Base-by-base conservation (phyloP, 208 protist species). In the Acanthamoeba pearcei region DNA sequence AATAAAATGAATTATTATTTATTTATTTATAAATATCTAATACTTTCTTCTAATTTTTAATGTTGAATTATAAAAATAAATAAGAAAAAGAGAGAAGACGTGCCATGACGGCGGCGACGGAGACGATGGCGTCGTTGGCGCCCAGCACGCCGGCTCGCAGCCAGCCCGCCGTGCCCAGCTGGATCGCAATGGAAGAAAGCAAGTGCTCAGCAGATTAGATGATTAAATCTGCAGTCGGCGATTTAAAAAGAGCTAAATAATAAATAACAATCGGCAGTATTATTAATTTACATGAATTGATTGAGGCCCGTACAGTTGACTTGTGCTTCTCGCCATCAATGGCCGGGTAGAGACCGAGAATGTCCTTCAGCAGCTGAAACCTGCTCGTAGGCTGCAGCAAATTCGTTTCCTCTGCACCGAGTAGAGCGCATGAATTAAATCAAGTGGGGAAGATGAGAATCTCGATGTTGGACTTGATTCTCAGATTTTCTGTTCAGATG, bases 121-220 rank as follows among this genome's bases (percentile, higher is more conserved):
- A 95, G n/a, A 95, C 91, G 51, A 95, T 76, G 46, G 74, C 91
- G 38, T 95, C 91, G 68, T 95, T 95, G 64, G 62, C 53, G 3
- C 91, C 91, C 19, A 95, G 91, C 6, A 95, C 62, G 74, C 53
- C 76, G n/a, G 91, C 91, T 53, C 91, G 91, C 64, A 95, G 68
- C 83, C 74, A 82, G 32, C 74, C 74, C 4, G 74, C 74, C n/a
- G 74, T 82, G 1, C 74, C 74, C 74, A 82, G 46, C 74, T 82
- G 74, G 38, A 29, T 60, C 55, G 60, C 60, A 66, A 19, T 57
- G 53, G 53, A 5, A n/a, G 8, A n/a, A 22, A n/a, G 24, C 60
- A 60, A 19, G 15, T 24, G 22, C 13, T 60, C 55, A 60, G 2
- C 2, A 9, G 53, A 17, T 57, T 5, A 57, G 53, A 60, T 60